Conservation (phyloP, 2,329 filamentous ascomycete genomes). For the Stagonosporopsis rhizophila region DNA sequence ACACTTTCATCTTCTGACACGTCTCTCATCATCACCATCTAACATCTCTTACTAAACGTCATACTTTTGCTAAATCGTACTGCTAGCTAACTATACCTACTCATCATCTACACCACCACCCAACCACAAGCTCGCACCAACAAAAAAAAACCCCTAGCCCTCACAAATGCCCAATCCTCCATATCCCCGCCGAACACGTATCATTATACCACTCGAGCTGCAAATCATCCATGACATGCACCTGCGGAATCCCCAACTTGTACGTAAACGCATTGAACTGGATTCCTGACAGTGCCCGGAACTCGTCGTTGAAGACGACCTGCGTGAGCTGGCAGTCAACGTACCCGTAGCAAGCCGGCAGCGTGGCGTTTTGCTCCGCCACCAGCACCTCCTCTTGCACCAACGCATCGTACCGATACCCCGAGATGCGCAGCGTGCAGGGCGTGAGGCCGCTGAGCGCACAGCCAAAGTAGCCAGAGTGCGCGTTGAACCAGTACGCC, state of each 20-base stretch:
- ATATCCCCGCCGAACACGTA: constrained; percentile 55
- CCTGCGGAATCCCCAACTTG: constrained; percentile 47
- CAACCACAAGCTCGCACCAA: background rate
- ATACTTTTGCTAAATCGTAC: too few relatives aligned
- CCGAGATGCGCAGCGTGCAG: constrained; percentile 56
- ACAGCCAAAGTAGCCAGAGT: constrained; percentile 57
- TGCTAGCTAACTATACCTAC: too few relatives aligned
- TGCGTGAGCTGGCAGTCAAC: constrained; percentile 53
- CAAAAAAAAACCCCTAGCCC: too few relatives aligned
- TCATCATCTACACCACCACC: too few relatives aligned
- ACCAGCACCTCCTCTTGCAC: constrained; percentile 46
- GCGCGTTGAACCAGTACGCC: constrained; percentile 61
- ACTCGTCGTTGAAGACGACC: constrained; percentile 51
- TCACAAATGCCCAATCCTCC: constrained; percentile 43
- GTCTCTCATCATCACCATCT: too few relatives aligned
- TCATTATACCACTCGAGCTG: constrained; percentile 59
- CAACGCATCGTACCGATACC: constrained; percentile 52
- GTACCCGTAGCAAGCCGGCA: constrained; percentile 52
- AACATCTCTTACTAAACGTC: too few relatives aligned
- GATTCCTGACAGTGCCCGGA: constrained; percentile 54
- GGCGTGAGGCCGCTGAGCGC: constrained; percentile 50
- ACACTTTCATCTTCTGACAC: too few relatives aligned
- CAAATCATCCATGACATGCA: constrained; percentile 59
- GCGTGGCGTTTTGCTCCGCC: constrained; percentile 48
- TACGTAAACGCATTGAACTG: constrained; percentile 57